Percentiles rank a stretch among this genome's conserved stretches.
Evolutionary conservation across 2,329 filamentous ascomycete genomes (phyloP).

Genomic region (Colletotrichum spaethianum): DNA sequence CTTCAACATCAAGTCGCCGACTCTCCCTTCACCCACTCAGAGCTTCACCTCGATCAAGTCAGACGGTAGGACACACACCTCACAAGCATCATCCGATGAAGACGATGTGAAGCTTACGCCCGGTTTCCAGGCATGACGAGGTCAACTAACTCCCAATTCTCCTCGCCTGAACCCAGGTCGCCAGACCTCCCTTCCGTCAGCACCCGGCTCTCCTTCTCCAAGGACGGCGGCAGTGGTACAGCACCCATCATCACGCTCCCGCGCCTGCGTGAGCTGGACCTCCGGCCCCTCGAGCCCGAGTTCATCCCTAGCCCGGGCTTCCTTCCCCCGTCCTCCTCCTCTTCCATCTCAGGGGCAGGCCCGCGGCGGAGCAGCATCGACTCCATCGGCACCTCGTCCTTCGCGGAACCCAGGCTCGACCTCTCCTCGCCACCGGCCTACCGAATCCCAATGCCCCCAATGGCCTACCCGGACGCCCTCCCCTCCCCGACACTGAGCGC

Average conservation of each 20-base stretch:
- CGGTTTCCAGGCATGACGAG: slow-evolving; percentile 34
- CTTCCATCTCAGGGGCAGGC: slow-evolving; percentile 9
- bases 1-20: slow-evolving; percentile 40
- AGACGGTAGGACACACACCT: slow-evolving; percentile 15
- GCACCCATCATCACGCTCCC: slow-evolving; percentile 40
- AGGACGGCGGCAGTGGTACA: slow-evolving; percentile 13
- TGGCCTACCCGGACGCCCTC: slow-evolving; percentile 39
- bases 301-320: slow-evolving; percentile 30
- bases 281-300: slow-evolving; percentile 35
- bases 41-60: slow-evolving; percentile 36
- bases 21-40: slow-evolving; percentile 35
- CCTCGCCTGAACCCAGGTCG: slow-evolving; percentile 33
- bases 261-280: slow-evolving; percentile 40
- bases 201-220: slow-evolving; percentile 27
- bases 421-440: slow-evolving; percentile 32
- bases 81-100: no score
- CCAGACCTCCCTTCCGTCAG: slow-evolving; percentile 35
- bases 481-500: slow-evolving; percentile 30
- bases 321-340: slow-evolving; percentile 4
- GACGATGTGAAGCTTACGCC: slow-evolving; percentile 18
- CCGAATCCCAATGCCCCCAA: slow-evolving; percentile 37
- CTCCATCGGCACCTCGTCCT: slow-evolving; percentile 29
- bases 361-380: slow-evolving; percentile 33
- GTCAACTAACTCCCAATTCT: slow-evolving; percentile 38
- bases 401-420: slow-evolving; percentile 29